Evolutionary conservation across 2,329 filamentous ascomycete species (phyloP).

Genomic region (Cercospora sp.): DNA sequence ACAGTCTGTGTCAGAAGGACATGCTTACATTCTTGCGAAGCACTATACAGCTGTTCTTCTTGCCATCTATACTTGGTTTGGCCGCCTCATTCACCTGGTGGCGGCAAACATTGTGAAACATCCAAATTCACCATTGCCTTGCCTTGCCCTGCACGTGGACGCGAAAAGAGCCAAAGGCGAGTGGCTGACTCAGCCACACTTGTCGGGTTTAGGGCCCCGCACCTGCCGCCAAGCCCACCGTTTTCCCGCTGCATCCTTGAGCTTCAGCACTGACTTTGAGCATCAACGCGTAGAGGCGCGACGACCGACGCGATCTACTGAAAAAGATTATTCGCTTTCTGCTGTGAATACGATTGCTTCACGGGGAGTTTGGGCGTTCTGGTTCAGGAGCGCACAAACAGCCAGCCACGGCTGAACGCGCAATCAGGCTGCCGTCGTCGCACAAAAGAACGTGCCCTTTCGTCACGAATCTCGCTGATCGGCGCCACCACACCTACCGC

Average conservation of each 20-base stretch:
- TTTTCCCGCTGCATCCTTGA: conserved; percentile 3
- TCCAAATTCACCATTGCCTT: not conserved
- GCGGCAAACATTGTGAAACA: not conserved
- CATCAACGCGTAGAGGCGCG: conserved; percentile 10
- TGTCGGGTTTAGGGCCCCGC: not conserved
- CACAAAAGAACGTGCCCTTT: conserved; percentile 7
- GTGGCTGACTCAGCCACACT: not conserved
- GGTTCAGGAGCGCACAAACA: not conserved
- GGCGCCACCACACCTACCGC: conserved; percentile 4
- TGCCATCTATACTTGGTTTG: not conserved
- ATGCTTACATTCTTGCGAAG: not conserved
- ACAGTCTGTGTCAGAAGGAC: not conserved
- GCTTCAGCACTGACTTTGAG: conserved; percentile 6
- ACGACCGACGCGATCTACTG: conserved; percentile 1
- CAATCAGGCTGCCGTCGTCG: conserved; percentile 2
- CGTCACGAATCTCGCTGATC: conserved; percentile 5
- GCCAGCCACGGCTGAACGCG: not conserved
- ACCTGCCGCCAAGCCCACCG: conserved; percentile 1
- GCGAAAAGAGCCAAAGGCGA: not conserved
- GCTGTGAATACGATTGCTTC: not conserved
- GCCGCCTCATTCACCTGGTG: not conserved
- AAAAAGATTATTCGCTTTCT: not conserved
- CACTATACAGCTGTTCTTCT: not conserved
- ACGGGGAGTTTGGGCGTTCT: conserved; percentile 2
- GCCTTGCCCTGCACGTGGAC: not conserved